Evolutionary conservation across 2,329 filamentous ascomycete genomes (phyloP).

Genomic region (Neofusicoccum ribis): DNA sequence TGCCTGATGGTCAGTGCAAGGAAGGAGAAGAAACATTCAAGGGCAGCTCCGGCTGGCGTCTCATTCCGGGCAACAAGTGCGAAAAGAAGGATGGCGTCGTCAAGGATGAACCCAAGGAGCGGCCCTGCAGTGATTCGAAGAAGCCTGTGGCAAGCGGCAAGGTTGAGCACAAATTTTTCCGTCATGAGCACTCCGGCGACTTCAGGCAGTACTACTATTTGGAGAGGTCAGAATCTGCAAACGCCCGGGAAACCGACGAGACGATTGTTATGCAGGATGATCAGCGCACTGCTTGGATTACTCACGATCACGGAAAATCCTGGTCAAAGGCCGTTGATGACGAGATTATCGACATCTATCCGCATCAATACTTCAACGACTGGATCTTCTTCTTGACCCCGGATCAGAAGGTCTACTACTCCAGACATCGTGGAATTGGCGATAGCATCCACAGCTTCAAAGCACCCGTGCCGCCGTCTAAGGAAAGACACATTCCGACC

Average conservation of each 20-base stretch:
- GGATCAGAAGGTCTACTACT: constrained; percentile 71
- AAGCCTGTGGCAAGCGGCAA: constrained; percentile 64
- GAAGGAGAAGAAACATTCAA: constrained; percentile 71
- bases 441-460: constrained; percentile 72
- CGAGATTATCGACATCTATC: constrained; percentile 68
- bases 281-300: constrained; percentile 66
- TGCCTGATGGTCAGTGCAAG: constrained; percentile 74
- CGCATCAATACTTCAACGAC: constrained; percentile 80
- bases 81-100: constrained; percentile 37
- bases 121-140: constrained; percentile 67
- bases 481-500: constrained; percentile 50
- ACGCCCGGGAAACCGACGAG: constrained; percentile 67
- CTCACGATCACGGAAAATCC: constrained; percentile 82
- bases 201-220: constrained; percentile 70
- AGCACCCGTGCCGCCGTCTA: constrained; percentile 63
- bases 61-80: constrained; percentile 71
- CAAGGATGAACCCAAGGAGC: constrained; percentile 60
- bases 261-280: constrained; percentile 65
- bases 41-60: constrained; percentile 85
- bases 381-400: constrained; percentile 82
- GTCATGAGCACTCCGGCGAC: constrained; percentile 60
- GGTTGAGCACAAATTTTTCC: constrained; percentile 60
- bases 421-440: constrained; percentile 67
- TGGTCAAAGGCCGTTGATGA: constrained; percentile 77
- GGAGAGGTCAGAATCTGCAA: constrained; percentile 64